phyloP scores from a whole-genome alignment of 208 protist genomes.

The Hexamita inflata region DNA sequence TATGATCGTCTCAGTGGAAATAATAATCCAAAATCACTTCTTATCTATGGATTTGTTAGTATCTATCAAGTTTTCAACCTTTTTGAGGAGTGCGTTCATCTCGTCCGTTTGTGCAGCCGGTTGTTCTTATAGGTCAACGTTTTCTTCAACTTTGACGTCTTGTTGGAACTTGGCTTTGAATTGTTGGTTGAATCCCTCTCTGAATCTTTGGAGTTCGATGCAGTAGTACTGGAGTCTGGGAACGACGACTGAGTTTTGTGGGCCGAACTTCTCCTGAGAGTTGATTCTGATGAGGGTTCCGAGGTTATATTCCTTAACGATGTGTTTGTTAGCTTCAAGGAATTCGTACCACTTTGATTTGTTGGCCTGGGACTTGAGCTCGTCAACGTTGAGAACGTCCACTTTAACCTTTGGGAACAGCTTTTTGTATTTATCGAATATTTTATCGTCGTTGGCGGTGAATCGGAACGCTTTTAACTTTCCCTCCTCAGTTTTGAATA shows the following conservation, averaged over 20 bases:
- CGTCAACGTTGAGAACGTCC: not conserved
- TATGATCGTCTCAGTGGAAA: no score
- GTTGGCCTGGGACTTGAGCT: not conserved
- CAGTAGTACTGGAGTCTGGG: constrained; percentile 27
- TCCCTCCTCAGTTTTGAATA: not conserved
- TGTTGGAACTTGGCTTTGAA: no score
- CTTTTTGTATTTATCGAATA: constrained; percentile 16
- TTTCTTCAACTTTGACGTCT: no score
- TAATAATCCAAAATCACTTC: no score
- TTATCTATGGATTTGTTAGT: no score
- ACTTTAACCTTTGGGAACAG: constrained; percentile 17
- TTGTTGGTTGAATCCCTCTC: constrained; percentile 25
- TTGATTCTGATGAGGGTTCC: constrained; percentile 16
- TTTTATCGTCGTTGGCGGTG: constrained; percentile 13
- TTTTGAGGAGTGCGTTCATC: no score
- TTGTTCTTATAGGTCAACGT: no score
- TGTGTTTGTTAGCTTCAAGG: not conserved
- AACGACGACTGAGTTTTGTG: constrained; percentile 20
- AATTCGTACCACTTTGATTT: constrained; percentile 24
- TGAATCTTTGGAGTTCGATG: constrained; percentile 22
- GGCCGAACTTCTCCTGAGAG: not conserved
- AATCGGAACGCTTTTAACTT: not conserved
- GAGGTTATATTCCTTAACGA: constrained; percentile 22
- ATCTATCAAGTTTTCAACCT: no score
- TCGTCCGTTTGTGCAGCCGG: no score